phyloP scores from a whole-genome alignment of 805 yeast genomes.

The Ogataea corticis region DNA sequence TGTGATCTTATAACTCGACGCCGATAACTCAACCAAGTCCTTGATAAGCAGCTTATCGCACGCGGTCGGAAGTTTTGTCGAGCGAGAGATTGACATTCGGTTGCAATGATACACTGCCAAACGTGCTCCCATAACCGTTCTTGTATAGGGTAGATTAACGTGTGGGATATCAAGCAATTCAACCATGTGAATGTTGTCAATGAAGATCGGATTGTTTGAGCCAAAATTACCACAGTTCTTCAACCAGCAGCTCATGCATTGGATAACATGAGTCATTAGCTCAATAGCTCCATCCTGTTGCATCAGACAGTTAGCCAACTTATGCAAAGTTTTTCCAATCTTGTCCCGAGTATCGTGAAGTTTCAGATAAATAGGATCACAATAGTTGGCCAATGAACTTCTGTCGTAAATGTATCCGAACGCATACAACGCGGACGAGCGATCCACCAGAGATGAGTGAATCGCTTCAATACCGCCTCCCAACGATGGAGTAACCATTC shows the following conservation, averaged over 20 bases:
- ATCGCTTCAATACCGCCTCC: conserved; percentile 44
- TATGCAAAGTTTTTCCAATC: conserved; percentile 58
- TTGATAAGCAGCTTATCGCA: conserved; percentile 61
- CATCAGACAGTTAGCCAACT: conserved; percentile 47
- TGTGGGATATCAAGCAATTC: conserved; percentile 62
- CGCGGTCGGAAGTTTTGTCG: conserved; percentile 68
- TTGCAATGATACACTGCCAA: conserved; percentile 73
- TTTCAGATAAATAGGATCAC: conserved; percentile 43
- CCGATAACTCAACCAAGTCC: conserved; percentile 63
- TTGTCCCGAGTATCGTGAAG: conserved; percentile 62
- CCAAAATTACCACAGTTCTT: conserved; percentile 33
- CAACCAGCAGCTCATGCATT: conserved; percentile 67
- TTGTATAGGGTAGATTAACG: conserved; percentile 67
- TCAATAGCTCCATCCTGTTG: conserved; percentile 63
- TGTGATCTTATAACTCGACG: conserved; percentile 72
- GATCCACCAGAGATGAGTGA: conserved; percentile 39
- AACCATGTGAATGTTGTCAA: conserved; percentile 39
- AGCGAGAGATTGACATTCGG: conserved; percentile 68
- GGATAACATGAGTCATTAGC: conserved; percentile 59
- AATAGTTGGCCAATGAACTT: conserved; percentile 24
- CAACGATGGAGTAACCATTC: conserved; percentile 28
- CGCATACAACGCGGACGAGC: conserved; percentile 28
- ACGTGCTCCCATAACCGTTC: conserved; percentile 75
- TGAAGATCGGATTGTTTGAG: conserved; percentile 28
- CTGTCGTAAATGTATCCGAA: conserved; percentile 34